phyloP scores from a whole-genome alignment of 768 basidiomycete species.

The Hypholoma sublateritium region DNA sequence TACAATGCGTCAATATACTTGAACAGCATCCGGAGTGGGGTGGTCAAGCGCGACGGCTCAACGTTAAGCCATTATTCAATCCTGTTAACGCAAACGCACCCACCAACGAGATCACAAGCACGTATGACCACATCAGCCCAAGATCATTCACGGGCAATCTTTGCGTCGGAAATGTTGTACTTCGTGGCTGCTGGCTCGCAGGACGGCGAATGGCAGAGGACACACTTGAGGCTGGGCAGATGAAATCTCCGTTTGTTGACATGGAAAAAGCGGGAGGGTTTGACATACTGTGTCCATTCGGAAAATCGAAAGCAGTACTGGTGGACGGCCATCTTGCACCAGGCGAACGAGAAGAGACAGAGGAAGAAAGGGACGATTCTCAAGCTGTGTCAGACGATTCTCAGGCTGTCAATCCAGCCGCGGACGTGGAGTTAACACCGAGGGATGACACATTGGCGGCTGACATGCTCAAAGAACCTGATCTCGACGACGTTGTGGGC shows the following conservation, averaged over 20 bases:
- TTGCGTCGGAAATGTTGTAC: slow-evolving; percentile 10
- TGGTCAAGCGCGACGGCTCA: slow-evolving; percentile 7
- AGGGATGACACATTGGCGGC: not conserved
- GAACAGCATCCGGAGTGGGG: slow-evolving; percentile 18
- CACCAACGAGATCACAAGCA: slow-evolving; percentile 1
- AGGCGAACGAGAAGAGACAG: slow-evolving; percentile 6
- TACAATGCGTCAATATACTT: slow-evolving; percentile 13
- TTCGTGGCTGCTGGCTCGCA: slow-evolving; percentile 10
- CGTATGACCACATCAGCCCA: slow-evolving; percentile 18
- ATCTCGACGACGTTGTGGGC: slow-evolving; percentile 10
- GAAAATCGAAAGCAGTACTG: not conserved
- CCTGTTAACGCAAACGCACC: not conserved
- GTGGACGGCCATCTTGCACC: not conserved
- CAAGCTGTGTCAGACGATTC: not conserved
- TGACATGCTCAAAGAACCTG: slow-evolving; percentile 1
- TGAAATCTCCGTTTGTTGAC: not conserved
- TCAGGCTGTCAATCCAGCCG: not conserved
- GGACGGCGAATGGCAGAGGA: slow-evolving; percentile 2
- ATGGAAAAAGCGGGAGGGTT: not conserved
- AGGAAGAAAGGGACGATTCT: slow-evolving; percentile 7
- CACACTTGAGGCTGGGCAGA: not conserved
- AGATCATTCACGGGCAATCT: slow-evolving; percentile 18
- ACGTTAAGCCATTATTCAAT: slow-evolving; percentile 7
- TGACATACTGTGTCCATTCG: slow-evolving; percentile 9
- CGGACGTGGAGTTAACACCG: not conserved